These are phyloP conservation scores for Hypomontagnella monticulosa DNA, from an alignment of 495 filamentous ascomycete genomes.

Conservation along the genomic window DNA sequence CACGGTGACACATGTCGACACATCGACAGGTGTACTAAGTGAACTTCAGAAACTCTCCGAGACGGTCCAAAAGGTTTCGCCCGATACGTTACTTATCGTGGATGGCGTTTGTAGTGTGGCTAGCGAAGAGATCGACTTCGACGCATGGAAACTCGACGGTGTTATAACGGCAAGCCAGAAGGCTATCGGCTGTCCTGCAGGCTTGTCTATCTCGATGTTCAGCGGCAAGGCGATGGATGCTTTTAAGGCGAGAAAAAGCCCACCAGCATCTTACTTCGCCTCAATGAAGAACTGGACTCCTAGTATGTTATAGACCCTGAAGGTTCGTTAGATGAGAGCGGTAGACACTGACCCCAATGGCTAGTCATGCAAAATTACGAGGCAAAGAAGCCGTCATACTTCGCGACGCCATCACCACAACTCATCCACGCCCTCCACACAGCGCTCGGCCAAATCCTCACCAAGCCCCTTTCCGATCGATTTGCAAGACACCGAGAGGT, in stretches of 20 bases:
- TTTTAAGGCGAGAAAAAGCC: slow-evolving; percentile 80
- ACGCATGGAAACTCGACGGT: slow-evolving; percentile 91
- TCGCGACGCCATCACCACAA: slow-evolving; percentile 95
- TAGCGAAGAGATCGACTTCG: slow-evolving; percentile 93
- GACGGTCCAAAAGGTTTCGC: slow-evolving; percentile 84
- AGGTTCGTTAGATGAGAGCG: slow-evolving; percentile 6
- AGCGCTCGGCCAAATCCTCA: slow-evolving; percentile 85
- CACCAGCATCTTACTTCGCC: slow-evolving; percentile 87
- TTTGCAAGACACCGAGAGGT: slow-evolving; percentile 80
- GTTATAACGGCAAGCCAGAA: slow-evolving; percentile 96
- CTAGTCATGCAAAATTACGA: slow-evolving; percentile 98
- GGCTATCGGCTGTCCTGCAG: slow-evolving; percentile 93
- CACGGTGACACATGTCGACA: slow-evolving; percentile 97
- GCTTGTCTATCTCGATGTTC: slow-evolving; percentile 90
- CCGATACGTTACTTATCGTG: slow-evolving; percentile 88
- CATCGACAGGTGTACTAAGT: slow-evolving; percentile 92
- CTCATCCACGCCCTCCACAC: slow-evolving; percentile 95
- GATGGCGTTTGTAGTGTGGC: slow-evolving; percentile 98
- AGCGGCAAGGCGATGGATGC: slow-evolving; percentile 87
- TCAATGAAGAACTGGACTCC: slow-evolving; percentile 97
- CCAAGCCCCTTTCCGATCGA: slow-evolving; percentile 76
- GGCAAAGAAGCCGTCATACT: slow-evolving; percentile 95
- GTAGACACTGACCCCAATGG: slow-evolving; percentile 13
- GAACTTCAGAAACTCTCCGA: slow-evolving; percentile 86
- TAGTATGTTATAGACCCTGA: slow-evolving; percentile 58